Percentiles rank a stretch among this genome's conserved stretches.
These are phyloP conservation scores for Tephrocybe sp. DNA, from an alignment of 768 basidiomycete species.

Conservation along the genomic window DNA sequence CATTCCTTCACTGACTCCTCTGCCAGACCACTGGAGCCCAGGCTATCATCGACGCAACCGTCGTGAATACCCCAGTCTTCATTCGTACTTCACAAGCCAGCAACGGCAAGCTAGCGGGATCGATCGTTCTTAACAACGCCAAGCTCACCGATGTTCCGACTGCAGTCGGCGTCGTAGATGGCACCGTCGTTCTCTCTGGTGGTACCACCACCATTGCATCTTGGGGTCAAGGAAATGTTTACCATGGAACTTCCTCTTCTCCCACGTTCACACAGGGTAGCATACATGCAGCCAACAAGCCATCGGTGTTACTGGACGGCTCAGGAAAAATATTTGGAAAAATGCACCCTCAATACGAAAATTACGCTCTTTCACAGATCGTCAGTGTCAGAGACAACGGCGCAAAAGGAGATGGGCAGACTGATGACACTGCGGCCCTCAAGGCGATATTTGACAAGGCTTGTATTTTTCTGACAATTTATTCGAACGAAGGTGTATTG, in stretches of 20 bases:
- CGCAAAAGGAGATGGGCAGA: slow-evolving; percentile 70
- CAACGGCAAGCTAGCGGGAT: slow-evolving; percentile 50
- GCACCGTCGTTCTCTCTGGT: slow-evolving; percentile 54
- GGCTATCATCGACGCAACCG: slow-evolving; percentile 63
- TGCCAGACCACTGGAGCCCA: slow-evolving; percentile 53
- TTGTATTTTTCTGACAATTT: slow-evolving; percentile 2
- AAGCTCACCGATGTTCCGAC: slow-evolving; percentile 56
- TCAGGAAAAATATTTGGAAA: slow-evolving; percentile 60
- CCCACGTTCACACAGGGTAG: slow-evolving; percentile 48
- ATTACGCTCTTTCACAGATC: slow-evolving; percentile 59
- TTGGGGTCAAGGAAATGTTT: slow-evolving; percentile 40
- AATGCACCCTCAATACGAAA: slow-evolving; percentile 64
- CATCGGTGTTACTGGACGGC: slow-evolving; percentile 52
- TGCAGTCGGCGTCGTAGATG: slow-evolving; percentile 58
- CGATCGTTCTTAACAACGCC: slow-evolving; percentile 64
- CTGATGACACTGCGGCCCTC: slow-evolving; percentile 75
- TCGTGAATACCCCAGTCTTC: slow-evolving; percentile 60
- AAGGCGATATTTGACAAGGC: slow-evolving; percentile 58
- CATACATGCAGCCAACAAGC: slow-evolving; percentile 52
- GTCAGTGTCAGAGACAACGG: slow-evolving; percentile 69
- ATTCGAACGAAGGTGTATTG: too few species aligned
- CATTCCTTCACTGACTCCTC: not conserved
- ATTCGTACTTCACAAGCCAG: slow-evolving; percentile 49
- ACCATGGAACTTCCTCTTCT: slow-evolving; percentile 43
- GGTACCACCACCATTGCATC: slow-evolving; percentile 58